Base-by-base conservation (phyloP, 164 flowering plant species). In the Stephania yunnanensis region DNA sequence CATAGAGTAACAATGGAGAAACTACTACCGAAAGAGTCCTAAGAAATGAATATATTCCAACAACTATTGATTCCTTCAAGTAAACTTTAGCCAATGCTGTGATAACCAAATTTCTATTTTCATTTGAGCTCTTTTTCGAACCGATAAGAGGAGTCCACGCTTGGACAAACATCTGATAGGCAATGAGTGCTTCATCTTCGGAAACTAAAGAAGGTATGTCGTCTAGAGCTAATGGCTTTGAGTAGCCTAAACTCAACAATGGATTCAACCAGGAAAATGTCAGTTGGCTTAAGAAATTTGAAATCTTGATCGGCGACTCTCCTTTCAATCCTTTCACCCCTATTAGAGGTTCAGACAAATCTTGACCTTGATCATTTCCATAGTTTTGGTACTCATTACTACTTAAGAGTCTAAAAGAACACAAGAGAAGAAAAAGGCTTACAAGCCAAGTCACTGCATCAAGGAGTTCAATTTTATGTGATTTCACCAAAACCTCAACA, bases 211-310 rank as follows among this genome's bases (percentile, higher is more conserved):
- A 48, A 11, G 98, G 97, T 68, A 94, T 82, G 70, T 94, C 95
- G 29, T 91, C 88, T 30, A 90, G 83, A 46, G 22, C 36, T 65
- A 92, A 75, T 65, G 92, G 85, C 72, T 83, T 92, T 11, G 81
- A 80, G 83, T 86, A 85, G 6, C 97, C 98, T 71, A 86, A 71
- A 12, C 75, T 20, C 46, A 94, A 87, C 75, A 94, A 84, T 64
- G 92, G 86, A 71, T 85, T 84, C 17, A 91, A 68, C 97, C 98
- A 94, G 45, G 94, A 91, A 82, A 94, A 94, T 42, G 85, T 81
- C 79, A 92, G 58, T 36, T 67, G 81, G 77, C 91, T 84, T 25
- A 90, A 6, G 29, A 87, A 82, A 72, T 83, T 73, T 7, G 87
- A 81, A 12, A 78, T 77, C 19, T 66, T 48, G 71, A 81, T 20